Percentiles rank a stretch among this genome's conserved stretches.
Conservation (phyloP, 164 flowering plant species). For the Magnolia officinalis region DNA sequence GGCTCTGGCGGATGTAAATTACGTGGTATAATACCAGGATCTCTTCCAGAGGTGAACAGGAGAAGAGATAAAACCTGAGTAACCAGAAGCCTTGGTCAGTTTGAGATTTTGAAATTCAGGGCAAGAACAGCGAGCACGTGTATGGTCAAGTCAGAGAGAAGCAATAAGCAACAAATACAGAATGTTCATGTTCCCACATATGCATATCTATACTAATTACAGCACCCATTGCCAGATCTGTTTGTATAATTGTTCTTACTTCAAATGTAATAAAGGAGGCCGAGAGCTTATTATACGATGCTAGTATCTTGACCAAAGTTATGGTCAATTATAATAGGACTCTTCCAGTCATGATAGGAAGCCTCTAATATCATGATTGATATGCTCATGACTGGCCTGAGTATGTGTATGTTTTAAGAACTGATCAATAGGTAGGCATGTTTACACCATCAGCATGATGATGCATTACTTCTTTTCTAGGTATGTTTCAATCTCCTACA, state of each 20-base stretch:
- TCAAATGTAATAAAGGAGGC: background rate
- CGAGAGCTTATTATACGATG: background rate
- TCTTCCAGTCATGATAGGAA: too few relatives aligned
- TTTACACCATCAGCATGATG: too few relatives aligned
- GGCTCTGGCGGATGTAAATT: constrained; percentile 96
- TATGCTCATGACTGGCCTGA: too few relatives aligned
- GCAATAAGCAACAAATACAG: background rate
- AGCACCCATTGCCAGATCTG: background rate
- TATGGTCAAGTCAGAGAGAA: background rate
- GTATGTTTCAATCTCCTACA: too few relatives aligned
- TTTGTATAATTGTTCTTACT: too few relatives aligned
- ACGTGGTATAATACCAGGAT: constrained; percentile 94
- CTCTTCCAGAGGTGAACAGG: constrained; percentile 86
- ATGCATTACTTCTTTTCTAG: too few relatives aligned
- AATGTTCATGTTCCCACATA: background rate
- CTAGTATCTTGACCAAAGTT: background rate
- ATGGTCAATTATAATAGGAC: too few relatives aligned
- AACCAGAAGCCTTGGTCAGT: background rate
- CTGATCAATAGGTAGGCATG: too few relatives aligned
- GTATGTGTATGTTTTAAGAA: too few relatives aligned
- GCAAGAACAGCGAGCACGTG: background rate
- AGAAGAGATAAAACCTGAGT: constrained; percentile 73
- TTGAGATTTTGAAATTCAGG: background rate
- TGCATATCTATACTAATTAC: too few relatives aligned
- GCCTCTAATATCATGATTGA: too few relatives aligned